Evolutionary conservation across 2,329 filamentous ascomycete genomes (phyloP).

Genomic region (Aspergillus floridensis): DNA sequence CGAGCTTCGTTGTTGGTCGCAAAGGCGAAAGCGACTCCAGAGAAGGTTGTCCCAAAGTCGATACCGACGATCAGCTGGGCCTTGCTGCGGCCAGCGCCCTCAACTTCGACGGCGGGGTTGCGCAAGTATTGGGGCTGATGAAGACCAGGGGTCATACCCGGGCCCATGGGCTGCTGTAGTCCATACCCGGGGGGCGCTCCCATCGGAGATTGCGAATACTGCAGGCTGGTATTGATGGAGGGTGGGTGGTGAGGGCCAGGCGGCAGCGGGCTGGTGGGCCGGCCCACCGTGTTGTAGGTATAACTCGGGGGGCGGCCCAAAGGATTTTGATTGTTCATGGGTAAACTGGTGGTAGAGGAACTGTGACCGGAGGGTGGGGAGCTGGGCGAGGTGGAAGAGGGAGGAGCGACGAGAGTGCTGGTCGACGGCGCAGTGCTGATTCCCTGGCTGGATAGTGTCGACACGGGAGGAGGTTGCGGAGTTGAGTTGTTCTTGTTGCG

Average conservation of each 20-base stretch:
- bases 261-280: slow-evolving; percentile 54
- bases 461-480: slow-evolving; percentile 24
- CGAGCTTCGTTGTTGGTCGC: slow-evolving; percentile 96
- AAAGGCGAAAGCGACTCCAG: slow-evolving; percentile 88
- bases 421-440: slow-evolving; percentile 27
- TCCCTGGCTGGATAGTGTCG: background rate
- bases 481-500: slow-evolving; percentile 51
- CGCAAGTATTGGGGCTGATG: slow-evolving; percentile 30
- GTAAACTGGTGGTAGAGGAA: slow-evolving; percentile 50
- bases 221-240: slow-evolving; percentile 55
- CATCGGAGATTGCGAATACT: slow-evolving; percentile 47
- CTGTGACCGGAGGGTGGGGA: slow-evolving; percentile 41
- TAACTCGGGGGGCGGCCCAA: slow-evolving; percentile 64
- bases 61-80: slow-evolving; percentile 98
- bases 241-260: slow-evolving; percentile 47
- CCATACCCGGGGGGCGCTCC: slow-evolving; percentile 47
- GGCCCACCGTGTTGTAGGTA: slow-evolving; percentile 54
- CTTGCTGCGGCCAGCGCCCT: slow-evolving; percentile 85
- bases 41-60: slow-evolving; percentile 98
- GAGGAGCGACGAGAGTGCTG: slow-evolving; percentile 34
- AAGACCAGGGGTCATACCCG: slow-evolving; percentile 28
- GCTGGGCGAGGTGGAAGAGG: slow-evolving; percentile 34
- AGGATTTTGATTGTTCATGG: slow-evolving; percentile 56
- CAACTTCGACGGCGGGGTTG: slow-evolving; percentile 63
- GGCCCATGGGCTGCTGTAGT: slow-evolving; percentile 36